A percentile compares a stretch with the other conserved stretches of the same genome.
These are phyloP conservation scores for Termitomyces sp. DNA, from an alignment of 1,284 basidiomycete genomes.

Conservation along the genomic window DNA sequence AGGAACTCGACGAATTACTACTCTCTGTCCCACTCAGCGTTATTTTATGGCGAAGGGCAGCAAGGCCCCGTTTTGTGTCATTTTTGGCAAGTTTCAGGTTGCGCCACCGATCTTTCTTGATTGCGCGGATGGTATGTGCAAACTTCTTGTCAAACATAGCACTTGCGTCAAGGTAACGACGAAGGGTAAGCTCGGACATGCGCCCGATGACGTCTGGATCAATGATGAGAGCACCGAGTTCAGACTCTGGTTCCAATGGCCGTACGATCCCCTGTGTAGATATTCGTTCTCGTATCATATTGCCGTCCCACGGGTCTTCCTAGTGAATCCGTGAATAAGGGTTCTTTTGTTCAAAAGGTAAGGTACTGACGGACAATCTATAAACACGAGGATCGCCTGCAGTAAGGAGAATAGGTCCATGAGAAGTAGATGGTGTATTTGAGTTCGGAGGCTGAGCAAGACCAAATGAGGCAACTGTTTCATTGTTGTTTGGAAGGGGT, in stretches of 20 bases:
- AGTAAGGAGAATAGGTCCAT: conserved; percentile 28
- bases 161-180: conserved; percentile 60
- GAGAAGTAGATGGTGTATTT: conserved; percentile 17
- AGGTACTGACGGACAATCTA: conserved; percentile 38
- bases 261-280: conserved; percentile 74
- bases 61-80: conserved; percentile 48
- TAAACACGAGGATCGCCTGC: conserved; percentile 70
- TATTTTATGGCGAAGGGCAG: conserved; percentile 34
- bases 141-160: conserved; percentile 61
- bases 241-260: conserved; percentile 67
- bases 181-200: conserved; percentile 58
- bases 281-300: conserved; percentile 85
- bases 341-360: neutral
- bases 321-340: conserved; percentile 13
- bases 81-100: conserved; percentile 56
- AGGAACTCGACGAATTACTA: conserved; percentile 17
- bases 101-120: conserved; percentile 56
- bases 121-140: conserved; percentile 41
- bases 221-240: conserved; percentile 64
- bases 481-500: conserved; percentile 1
- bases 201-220: conserved; percentile 63
- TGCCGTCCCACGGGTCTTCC: conserved; percentile 34
- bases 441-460: conserved; percentile 46
- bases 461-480: conserved; percentile 28
- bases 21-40: conserved; percentile 7